These are phyloP conservation scores for Globisporangium acanthophoron DNA, from an alignment of 352 stramenopile species.

Conservation along the genomic window DNA sequence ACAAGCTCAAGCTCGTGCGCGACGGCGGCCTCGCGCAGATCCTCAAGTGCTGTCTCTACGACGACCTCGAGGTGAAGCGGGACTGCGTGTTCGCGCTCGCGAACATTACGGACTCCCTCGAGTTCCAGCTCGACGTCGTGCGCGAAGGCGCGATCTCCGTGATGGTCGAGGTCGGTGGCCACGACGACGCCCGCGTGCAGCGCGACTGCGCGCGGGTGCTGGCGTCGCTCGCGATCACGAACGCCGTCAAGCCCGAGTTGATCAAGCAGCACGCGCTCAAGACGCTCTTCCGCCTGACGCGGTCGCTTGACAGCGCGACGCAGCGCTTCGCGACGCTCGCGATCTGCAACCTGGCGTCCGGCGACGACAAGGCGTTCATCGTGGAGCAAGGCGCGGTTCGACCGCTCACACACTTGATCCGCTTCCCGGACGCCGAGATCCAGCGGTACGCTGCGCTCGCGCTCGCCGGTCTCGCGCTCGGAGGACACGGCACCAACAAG, in stretches of 20 bases:
- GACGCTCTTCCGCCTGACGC: conserved; percentile 91
- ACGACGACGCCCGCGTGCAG: conserved; percentile 90
- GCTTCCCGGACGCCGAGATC: conserved; percentile 95
- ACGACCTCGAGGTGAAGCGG: conserved; percentile 90
- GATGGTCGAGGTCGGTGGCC: conserved; percentile 61
- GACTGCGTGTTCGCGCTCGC: conserved; percentile 93
- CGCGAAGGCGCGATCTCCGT: conserved; percentile 80
- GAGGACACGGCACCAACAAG: conserved; percentile 92
- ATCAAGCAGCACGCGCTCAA: conserved; percentile 77
- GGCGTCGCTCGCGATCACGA: conserved; percentile 88
- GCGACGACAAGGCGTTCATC: conserved; percentile 85
- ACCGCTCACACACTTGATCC: conserved; percentile 91
- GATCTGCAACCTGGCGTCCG: conserved; percentile 89
- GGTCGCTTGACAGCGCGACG: conserved; percentile 89
- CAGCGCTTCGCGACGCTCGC: conserved; percentile 94
- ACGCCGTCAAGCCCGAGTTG: conserved; percentile 79
- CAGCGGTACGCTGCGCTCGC: conserved; percentile 92
- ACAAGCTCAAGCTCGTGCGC: conserved; percentile 92
- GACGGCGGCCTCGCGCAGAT: conserved; percentile 89
- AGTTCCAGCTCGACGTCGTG: conserved; percentile 88
- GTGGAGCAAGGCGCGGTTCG: conserved; percentile 90
- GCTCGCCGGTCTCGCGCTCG: conserved; percentile 89
- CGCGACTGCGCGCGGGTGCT: conserved; percentile 90
- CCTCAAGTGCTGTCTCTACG: conserved; percentile 85
- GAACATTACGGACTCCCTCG: conserved; percentile 89